Evolutionary conservation across 73 alveolate genomes (phyloP).

Genomic region (Stentor coeruleus): DNA sequence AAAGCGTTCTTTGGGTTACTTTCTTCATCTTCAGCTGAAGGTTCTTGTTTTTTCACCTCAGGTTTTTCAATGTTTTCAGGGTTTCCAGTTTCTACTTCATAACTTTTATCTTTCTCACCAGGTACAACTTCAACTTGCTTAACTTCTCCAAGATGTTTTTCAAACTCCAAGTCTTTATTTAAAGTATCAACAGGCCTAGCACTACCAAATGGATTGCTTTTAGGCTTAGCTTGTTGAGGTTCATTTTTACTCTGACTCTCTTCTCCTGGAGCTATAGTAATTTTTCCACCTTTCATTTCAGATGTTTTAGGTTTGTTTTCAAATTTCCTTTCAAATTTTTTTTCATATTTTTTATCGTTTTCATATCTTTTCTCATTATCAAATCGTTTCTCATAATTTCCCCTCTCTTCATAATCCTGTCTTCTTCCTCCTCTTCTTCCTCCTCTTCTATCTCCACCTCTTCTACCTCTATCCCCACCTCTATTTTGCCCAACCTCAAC

Average conservation of each 20-base stretch:
- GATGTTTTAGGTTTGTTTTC: background rate
- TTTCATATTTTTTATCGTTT: background rate
- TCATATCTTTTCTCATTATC: no score
- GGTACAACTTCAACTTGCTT: no score
- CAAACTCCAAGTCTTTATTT: slow-evolving; percentile 7
- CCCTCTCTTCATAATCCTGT: no score
- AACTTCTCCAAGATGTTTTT: background rate
- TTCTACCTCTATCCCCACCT: background rate
- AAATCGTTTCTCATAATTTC: no score
- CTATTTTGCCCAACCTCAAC: background rate
- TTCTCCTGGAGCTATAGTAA: background rate
- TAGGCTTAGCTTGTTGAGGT: background rate
- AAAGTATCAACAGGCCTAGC: slow-evolving; percentile 19
- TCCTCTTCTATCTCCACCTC: slow-evolving; percentile 1
- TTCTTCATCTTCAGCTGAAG: no score
- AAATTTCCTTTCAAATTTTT: background rate
- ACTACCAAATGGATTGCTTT: slow-evolving; percentile 8
- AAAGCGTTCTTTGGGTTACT: no score
- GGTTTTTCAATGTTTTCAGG: background rate
- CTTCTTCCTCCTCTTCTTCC: slow-evolving; percentile 9
- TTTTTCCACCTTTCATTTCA: background rate
- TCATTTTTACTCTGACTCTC: background rate
- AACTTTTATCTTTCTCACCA: no score
- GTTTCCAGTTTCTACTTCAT: background rate
- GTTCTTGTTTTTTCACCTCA: background rate